Evolutionary conservation across 441 rosid species (phyloP).

Genomic region (Bruguiera hainesii): DNA sequence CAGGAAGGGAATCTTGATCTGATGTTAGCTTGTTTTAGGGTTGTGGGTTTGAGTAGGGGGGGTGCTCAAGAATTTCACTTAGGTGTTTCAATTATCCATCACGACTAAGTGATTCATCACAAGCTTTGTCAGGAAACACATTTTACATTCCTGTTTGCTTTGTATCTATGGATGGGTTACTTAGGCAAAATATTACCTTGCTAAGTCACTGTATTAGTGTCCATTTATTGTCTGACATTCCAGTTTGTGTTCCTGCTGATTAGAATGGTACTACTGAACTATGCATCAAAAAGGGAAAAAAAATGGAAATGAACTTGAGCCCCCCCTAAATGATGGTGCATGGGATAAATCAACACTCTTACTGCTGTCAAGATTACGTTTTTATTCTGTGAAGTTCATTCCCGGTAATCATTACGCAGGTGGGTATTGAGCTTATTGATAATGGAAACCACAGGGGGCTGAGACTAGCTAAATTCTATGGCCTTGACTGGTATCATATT

Average conservation of each 20-base stretch:
- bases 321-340: too few relatives aligned
- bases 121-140: too few relatives aligned
- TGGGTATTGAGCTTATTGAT: constrained; percentile 8
- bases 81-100: neutral
- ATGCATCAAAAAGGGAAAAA: too few relatives aligned
- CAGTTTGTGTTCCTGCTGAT: too few relatives aligned
- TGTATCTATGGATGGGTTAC: constrained; percentile 16
- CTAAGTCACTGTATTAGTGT: constrained; percentile 10
- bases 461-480: constrained; percentile 39
- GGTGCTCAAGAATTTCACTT: neutral
- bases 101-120: too few relatives aligned
- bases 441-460: constrained; percentile 84
- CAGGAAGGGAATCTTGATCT: neutral
- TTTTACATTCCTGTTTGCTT: neutral
- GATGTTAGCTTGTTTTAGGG: neutral
- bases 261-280: too few relatives aligned
- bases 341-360: too few relatives aligned
- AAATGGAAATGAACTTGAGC: too few relatives aligned
- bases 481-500: constrained; percentile 47
- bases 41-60: too few relatives aligned
- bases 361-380: too few relatives aligned
- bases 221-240: constrained; percentile 7
- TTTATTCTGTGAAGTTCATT: constrained; percentile 4
- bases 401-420: constrained; percentile 22
- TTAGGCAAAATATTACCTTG: constrained; percentile 10